Evolutionary conservation across 106 monocot species (phyloP).

Genomic region (Alisma plantagoaquatica): DNA sequence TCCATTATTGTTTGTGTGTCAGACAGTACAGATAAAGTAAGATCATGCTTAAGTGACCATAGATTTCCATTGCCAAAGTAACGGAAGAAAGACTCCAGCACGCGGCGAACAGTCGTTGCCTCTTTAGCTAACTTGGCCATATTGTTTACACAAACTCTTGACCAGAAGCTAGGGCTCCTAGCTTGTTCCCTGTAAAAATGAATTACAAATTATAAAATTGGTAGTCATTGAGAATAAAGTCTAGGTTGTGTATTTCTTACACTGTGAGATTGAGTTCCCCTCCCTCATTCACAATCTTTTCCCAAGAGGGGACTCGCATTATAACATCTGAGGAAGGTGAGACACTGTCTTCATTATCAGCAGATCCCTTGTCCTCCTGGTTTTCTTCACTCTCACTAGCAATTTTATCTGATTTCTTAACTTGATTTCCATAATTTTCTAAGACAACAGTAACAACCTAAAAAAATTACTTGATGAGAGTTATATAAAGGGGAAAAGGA

Average conservation of each 20-base stretch:
- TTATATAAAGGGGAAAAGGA: no score
- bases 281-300: slow-evolving; percentile 42
- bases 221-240: no score
- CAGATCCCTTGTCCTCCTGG: slow-evolving; percentile 54
- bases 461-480: no score
- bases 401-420: slow-evolving; percentile 30
- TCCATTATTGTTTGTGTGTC: slow-evolving; percentile 67
- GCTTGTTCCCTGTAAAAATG: slow-evolving; percentile 60
- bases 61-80: slow-evolving; percentile 63
- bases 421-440: slow-evolving; percentile 58
- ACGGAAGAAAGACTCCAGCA: slow-evolving; percentile 75
- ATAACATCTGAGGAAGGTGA: slow-evolving; percentile 23
- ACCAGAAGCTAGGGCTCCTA: slow-evolving; percentile 65
- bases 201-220: slow-evolving; percentile 1
- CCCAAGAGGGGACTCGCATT: slow-evolving; percentile 67
- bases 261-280: slow-evolving; percentile 51
- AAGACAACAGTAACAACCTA: slow-evolving; percentile 84
- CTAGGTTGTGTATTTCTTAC: no score
- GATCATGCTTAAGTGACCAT: slow-evolving; percentile 60
- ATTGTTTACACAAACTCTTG: slow-evolving; percentile 80
- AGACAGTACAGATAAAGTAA: slow-evolving; percentile 53
- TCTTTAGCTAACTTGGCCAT: slow-evolving; percentile 84
- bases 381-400: slow-evolving; percentile 13
- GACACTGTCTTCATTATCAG: slow-evolving; percentile 55
- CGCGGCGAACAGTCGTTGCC: slow-evolving; percentile 76